phyloP scores from a whole-genome alignment of 1,284 basidiomycete genomes.

The Tilletia setariae region DNA sequence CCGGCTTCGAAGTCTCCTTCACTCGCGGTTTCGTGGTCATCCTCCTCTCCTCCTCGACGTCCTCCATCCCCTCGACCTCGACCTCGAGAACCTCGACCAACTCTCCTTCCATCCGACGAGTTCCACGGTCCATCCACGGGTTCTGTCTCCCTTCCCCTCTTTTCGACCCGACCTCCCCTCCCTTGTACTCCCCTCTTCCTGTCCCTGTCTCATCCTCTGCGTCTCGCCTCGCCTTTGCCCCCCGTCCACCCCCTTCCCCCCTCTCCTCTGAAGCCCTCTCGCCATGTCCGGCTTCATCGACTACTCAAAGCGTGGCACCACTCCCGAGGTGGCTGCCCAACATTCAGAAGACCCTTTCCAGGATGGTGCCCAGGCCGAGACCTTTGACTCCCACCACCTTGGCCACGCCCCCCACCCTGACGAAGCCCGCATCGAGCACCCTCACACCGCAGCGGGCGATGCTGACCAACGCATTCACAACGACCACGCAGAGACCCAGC shows the following conservation, averaged over 20 bases:
- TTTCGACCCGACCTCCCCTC: background rate
- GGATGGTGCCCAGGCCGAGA: conserved; percentile 1
- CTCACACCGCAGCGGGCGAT: conserved; percentile 14
- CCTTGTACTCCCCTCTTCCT: background rate
- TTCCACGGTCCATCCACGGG: no score
- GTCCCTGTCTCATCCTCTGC: background rate
- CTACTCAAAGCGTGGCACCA: conserved; percentile 16
- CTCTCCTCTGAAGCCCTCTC: conserved; percentile 4
- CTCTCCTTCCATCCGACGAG: background rate
- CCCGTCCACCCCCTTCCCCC: background rate
- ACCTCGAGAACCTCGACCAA: background rate
- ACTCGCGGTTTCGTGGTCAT: no score
- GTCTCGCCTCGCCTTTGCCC: conserved; percentile 10
- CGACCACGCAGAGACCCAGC: conserved; percentile 12
- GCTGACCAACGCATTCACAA: conserved; percentile 1
- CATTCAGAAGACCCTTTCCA: conserved; percentile 15
- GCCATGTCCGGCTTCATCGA: conserved; percentile 15
- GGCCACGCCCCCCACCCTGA: conserved; percentile 13
- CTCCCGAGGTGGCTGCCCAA: conserved; percentile 14
- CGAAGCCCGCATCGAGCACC: conserved; percentile 13
- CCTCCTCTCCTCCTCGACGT: background rate
- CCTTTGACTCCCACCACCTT: conserved; percentile 12
- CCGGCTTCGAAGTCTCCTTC: no score
- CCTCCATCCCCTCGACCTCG: background rate
- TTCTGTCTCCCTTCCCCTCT: background rate